Percentiles rank a stretch among this genome's conserved stretches.
phyloP scores from a whole-genome alignment of 2,329 filamentous ascomycete species.

The Didymella exigua region DNA sequence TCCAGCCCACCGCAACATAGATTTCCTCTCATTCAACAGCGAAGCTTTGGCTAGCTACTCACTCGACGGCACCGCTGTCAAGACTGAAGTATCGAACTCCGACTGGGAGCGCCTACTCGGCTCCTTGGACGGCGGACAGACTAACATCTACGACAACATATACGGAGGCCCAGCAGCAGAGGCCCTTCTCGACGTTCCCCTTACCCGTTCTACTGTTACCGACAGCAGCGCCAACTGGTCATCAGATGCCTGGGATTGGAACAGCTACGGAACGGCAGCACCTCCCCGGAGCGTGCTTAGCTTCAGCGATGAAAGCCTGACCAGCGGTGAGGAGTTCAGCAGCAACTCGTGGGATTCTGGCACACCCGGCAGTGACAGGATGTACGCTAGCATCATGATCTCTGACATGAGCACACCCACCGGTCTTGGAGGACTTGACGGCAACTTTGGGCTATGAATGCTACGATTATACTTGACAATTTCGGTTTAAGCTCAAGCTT shows the following conservation, averaged over 20 bases:
- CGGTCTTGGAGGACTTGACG: constrained; percentile 47
- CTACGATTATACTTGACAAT: background rate
- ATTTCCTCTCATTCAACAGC: constrained; percentile 55
- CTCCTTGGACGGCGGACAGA: constrained; percentile 77
- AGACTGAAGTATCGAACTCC: constrained; percentile 60
- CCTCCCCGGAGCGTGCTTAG: constrained; percentile 62
- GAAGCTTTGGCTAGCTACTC: constrained; percentile 44
- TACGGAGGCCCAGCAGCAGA: constrained; percentile 68
- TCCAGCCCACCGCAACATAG: constrained; percentile 50
- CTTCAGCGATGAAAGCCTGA: constrained; percentile 65
- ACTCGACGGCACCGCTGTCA: constrained; percentile 47
- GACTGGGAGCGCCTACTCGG: constrained; percentile 86
- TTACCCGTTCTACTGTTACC: constrained; percentile 37
- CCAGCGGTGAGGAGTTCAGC: constrained; percentile 56
- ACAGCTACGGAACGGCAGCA: constrained; percentile 32
- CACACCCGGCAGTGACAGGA: constrained; percentile 38
- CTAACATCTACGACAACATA: constrained; percentile 84
- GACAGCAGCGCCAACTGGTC: constrained; percentile 44
- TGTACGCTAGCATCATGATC: constrained; percentile 47
- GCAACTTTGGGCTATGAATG: constrained; percentile 48
- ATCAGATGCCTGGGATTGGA: constrained; percentile 45
- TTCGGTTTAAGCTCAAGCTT: background rate
- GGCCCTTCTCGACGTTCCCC: constrained; percentile 43
- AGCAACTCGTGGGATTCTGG: constrained; percentile 37
- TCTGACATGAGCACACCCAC: constrained; percentile 40